Conservation (phyloP, 2,329 filamentous ascomycete species). For the Sporothrix phasma region DNA sequence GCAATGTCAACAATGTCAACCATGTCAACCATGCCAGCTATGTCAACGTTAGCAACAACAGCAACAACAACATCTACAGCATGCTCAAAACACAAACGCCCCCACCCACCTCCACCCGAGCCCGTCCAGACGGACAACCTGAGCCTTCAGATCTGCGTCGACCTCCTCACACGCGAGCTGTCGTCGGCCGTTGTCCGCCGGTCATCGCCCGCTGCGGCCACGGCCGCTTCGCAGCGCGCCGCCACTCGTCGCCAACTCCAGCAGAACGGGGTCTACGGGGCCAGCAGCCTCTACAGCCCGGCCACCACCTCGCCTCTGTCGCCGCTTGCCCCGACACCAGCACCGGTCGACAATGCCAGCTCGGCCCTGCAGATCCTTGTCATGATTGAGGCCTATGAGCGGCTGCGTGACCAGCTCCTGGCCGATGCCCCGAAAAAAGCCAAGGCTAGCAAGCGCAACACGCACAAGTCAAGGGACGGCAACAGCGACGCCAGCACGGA, state of each 20-base stretch:
- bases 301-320: slow-evolving; percentile 6
- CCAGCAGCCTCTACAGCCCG: background rate
- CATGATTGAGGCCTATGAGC: slow-evolving; percentile 51
- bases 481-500: slow-evolving; percentile 22
- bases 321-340: slow-evolving; percentile 18
- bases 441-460: background rate
- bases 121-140: slow-evolving; percentile 27
- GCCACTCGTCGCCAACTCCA: slow-evolving; percentile 4
- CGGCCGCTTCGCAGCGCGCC: slow-evolving; percentile 4
- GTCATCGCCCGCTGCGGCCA: background rate
- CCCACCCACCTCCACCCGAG: slow-evolving; percentile 7
- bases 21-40: background rate
- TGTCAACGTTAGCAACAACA: background rate
- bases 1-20: background rate
- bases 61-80: background rate
- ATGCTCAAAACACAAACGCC: background rate
- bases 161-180: slow-evolving; percentile 42
- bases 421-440: slow-evolving; percentile 20
- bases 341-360: slow-evolving; percentile 24
- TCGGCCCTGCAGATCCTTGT: slow-evolving; percentile 43
- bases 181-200: slow-evolving; percentile 29
- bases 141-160: slow-evolving; percentile 40
- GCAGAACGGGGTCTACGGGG: background rate
- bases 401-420: slow-evolving; percentile 37
- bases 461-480: too few species aligned